Evolutionary conservation across 2,329 filamentous ascomycete species (phyloP).

Genomic region (Sphaerulina vaccinii): DNA sequence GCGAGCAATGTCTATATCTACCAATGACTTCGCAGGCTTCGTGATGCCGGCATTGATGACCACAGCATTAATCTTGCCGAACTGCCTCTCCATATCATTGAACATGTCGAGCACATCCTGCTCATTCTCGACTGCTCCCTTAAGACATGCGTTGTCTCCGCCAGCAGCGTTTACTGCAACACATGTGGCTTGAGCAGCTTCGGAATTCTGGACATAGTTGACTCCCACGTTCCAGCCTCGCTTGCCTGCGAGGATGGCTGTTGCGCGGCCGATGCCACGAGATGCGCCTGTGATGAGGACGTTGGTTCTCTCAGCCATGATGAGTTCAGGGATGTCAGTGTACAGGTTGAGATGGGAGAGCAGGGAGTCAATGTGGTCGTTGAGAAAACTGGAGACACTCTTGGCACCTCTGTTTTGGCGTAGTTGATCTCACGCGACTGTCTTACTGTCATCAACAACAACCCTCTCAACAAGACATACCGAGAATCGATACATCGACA

Average conservation of each 20-base stretch:
- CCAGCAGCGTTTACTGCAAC: constrained; percentile 26
- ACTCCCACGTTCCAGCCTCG: constrained; percentile 32
- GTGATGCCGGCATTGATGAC: constrained; percentile 35
- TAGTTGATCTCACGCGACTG: no score
- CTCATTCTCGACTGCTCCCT: constrained; percentile 29
- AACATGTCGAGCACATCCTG: constrained; percentile 28
- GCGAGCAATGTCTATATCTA: constrained; percentile 28
- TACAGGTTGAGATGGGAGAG: neutral
- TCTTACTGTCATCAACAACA: no score
- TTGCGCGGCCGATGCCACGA: constrained; percentile 31
- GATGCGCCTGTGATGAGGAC: constrained; percentile 29
- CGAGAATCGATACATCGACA: no score
- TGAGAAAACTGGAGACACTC: no score
- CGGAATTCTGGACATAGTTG: constrained; percentile 27
- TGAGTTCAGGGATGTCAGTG: neutral
- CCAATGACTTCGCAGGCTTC: constrained; percentile 24
- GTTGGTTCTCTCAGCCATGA: constrained; percentile 16
- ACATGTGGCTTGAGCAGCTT: constrained; percentile 23
- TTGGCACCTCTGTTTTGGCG: no score
- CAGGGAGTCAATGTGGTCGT: no score
- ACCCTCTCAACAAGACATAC: no score
- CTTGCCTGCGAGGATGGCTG: constrained; percentile 26
- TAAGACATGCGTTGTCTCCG: constrained; percentile 21
- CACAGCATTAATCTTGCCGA: constrained; percentile 27
- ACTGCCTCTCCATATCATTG: constrained; percentile 24